phyloP scores from a whole-genome alignment of 768 basidiomycete genomes.

The Rhizopogon roseolus region DNA sequence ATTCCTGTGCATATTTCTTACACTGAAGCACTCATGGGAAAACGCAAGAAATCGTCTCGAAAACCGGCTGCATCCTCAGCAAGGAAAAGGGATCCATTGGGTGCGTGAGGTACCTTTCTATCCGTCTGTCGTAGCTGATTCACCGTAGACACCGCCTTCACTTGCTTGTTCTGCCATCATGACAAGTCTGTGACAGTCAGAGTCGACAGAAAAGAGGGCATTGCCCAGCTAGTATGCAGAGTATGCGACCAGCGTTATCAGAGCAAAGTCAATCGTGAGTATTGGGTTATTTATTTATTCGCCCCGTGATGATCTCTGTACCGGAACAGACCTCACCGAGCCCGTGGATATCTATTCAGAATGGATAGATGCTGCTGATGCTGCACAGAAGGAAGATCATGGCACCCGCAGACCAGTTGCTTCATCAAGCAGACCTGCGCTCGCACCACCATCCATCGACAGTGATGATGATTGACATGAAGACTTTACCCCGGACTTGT shows the following conservation, averaged over 20 bases:
- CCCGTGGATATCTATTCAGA: constrained; percentile 88
- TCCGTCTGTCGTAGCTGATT: constrained; percentile 1
- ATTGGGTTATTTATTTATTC: background rate
- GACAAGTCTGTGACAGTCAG: constrained; percentile 85
- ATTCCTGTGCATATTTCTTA: background rate
- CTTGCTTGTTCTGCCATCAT: constrained; percentile 87
- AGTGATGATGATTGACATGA: constrained; percentile 48
- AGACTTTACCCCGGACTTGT: constrained; percentile 1
- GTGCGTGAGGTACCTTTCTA: constrained; percentile 31
- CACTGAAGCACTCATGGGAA: constrained; percentile 56
- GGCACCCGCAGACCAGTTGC: constrained; percentile 45
- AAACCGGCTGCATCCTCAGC: constrained; percentile 67
- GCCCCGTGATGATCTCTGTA: constrained; percentile 9
- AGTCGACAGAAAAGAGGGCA: constrained; percentile 79
- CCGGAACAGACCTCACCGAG: constrained; percentile 69
- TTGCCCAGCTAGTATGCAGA: constrained; percentile 76
- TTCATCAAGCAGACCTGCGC: constrained; percentile 44
- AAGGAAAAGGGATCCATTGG: constrained; percentile 66
- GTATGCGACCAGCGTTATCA: constrained; percentile 86
- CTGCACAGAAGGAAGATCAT: constrained; percentile 64
- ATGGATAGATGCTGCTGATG: constrained; percentile 88
- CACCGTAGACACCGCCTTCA: constrained; percentile 70
- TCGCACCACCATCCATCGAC: constrained; percentile 30
- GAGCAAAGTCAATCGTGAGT: constrained; percentile 81
- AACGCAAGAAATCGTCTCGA: constrained; percentile 85